Percentiles rank a stretch among this genome's conserved stretches.
Conservation (phyloP, 176 grass and related monocot species). For the Phoenix dactylifera region DNA sequence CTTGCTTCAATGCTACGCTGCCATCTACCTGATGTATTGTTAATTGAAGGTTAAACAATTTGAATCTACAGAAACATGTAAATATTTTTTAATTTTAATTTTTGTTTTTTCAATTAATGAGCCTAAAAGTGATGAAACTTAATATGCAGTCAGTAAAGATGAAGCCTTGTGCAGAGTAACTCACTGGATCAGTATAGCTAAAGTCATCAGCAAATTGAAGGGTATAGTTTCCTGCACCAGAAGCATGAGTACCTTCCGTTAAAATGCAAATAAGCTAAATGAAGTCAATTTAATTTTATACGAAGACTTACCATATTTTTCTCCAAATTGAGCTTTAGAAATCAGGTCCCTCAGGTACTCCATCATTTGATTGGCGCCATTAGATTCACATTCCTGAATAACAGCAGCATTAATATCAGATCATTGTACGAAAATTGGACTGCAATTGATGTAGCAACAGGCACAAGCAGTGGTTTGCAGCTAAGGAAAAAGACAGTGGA, state of each 20-base stretch:
- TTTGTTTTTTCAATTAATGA: too few relatives aligned
- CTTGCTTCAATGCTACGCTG: constrained; percentile 61
- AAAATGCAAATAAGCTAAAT: too few relatives aligned
- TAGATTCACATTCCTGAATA: constrained; percentile 59
- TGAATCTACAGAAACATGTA: too few relatives aligned
- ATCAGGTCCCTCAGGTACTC: constrained; percentile 65
- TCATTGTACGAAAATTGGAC: background rate
- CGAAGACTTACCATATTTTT: constrained; percentile 42
- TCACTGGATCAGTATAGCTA: constrained; percentile 75
- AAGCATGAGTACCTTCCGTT: too few relatives aligned
- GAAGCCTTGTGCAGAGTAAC: background rate
- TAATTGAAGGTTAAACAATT: background rate
- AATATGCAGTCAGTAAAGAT: too few relatives aligned
- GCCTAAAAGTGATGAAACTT: too few relatives aligned
- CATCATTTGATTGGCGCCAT: constrained; percentile 69
- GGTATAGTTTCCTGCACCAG: constrained; percentile 45
- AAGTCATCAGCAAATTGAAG: constrained; percentile 87
- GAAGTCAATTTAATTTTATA: too few relatives aligned
- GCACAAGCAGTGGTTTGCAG: too few relatives aligned
- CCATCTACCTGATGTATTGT: constrained; percentile 57
- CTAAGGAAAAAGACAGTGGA: too few relatives aligned
- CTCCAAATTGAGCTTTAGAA: constrained; percentile 39
- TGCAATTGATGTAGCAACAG: too few relatives aligned
- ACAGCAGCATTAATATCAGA: background rate
- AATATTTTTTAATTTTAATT: too few relatives aligned